Evolutionary conservation across 2,329 filamentous ascomycete species (phyloP).

Genomic region (Nemania bipapillata): DNA sequence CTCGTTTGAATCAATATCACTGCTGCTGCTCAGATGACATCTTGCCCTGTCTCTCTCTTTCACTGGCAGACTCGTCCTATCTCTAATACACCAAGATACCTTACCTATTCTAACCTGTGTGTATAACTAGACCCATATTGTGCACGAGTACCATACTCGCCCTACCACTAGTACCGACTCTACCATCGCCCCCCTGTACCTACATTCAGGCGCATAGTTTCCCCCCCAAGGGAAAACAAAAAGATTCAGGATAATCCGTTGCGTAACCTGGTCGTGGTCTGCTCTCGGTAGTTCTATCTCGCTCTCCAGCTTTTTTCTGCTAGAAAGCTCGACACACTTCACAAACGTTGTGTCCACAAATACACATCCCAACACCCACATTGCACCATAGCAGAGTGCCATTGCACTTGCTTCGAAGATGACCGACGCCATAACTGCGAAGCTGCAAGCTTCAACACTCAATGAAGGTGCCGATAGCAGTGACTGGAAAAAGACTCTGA

Average conservation of each 20-base stretch:
- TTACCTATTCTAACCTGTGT: slow-evolving; percentile 4
- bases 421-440: slow-evolving; percentile 49
- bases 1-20: slow-evolving; percentile 16
- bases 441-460: slow-evolving; percentile 54
- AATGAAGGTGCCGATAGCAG: slow-evolving; percentile 64
- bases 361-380: background rate
- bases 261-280: background rate
- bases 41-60: background rate
- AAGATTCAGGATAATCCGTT: background rate
- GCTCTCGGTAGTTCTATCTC: background rate
- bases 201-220: background rate
- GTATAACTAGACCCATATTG: background rate
- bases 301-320: background rate
- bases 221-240: background rate
- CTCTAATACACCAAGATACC: background rate
- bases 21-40: background rate
- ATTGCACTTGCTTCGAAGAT: slow-evolving; percentile 39
- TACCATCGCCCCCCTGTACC: background rate
- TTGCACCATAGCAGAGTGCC: slow-evolving; percentile 53
- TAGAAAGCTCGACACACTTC: background rate
- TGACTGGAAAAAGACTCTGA: slow-evolving; percentile 80
- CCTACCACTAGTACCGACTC: background rate
- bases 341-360: background rate
- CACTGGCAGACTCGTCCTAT: background rate
- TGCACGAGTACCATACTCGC: background rate